phyloP scores from a whole-genome alignment of 441 rosid genomes.

The Dalechampia spathulata region DNA sequence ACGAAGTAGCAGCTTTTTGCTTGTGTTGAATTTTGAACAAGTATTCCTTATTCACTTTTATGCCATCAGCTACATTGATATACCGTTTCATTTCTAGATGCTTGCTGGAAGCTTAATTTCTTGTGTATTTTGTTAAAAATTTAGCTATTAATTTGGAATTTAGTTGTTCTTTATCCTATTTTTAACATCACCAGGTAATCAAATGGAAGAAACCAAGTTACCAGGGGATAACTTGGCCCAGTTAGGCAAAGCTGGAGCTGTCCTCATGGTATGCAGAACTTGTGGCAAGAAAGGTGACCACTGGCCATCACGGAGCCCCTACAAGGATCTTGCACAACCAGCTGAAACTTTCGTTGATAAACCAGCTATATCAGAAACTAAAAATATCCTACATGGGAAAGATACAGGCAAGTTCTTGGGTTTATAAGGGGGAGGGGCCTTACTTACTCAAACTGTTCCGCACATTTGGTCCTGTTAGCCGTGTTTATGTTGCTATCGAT shows the following conservation, averaged over 20 bases:
- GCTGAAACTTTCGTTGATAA: constrained; percentile 35
- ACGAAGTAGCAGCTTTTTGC: constrained; percentile 13
- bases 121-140: no score
- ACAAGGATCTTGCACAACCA: constrained; percentile 49
- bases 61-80: not conserved
- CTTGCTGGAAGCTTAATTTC: no score
- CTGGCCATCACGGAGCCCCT: constrained; percentile 60
- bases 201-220: constrained; percentile 34
- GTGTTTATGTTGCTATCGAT: constrained; percentile 55
- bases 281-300: constrained; percentile 59
- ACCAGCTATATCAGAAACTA: constrained; percentile 31
- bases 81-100: not conserved
- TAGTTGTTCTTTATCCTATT: not conserved
- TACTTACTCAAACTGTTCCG: constrained; percentile 52
- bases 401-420: constrained; percentile 46
- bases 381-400: constrained; percentile 29
- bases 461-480: constrained; percentile 47
- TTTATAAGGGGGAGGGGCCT: constrained; percentile 55
- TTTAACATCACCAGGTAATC: constrained; percentile 25
- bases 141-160: not conserved
- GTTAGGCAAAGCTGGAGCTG: constrained; percentile 44
- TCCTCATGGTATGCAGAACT: constrained; percentile 58
- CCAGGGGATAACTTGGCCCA: constrained; percentile 42
- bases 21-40: constrained; percentile 11
- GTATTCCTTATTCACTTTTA: not conserved